phyloP scores from a whole-genome alignment of 345 rosid species.

The Hibiscus syriacus region DNA sequence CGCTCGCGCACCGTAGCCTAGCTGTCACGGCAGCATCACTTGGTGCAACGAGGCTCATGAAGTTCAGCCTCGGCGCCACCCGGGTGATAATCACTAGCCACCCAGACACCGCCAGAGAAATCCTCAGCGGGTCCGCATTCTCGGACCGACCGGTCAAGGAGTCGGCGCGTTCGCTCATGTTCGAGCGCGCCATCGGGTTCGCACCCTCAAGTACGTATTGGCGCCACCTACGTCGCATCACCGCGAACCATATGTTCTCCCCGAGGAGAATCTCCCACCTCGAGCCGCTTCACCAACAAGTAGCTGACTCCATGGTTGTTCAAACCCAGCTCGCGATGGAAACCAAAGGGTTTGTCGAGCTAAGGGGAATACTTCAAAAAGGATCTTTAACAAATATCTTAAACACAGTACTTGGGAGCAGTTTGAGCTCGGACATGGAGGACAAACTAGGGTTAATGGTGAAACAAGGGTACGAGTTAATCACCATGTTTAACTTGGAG shows the following conservation, averaged over 20 bases:
- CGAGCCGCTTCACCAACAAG: not conserved
- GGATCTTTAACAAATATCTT: not conserved
- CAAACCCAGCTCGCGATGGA: not conserved
- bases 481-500: not conserved
- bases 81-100: not conserved
- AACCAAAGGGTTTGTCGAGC: not conserved
- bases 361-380: not conserved
- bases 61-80: not conserved
- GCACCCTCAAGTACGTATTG: not conserved
- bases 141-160: not conserved
- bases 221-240: not conserved
- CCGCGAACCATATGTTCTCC: not conserved
- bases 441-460: not conserved
- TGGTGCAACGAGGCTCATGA: not conserved
- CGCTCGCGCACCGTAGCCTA: not conserved
- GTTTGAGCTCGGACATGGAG: not conserved
- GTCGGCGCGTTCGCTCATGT: not conserved
- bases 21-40: not conserved
- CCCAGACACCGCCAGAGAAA: not conserved
- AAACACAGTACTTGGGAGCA: not conserved
- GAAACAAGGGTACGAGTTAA: not conserved
- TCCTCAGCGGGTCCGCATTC: not conserved
- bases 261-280: not conserved
- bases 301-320: not conserved
- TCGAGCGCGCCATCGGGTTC: not conserved